phyloP scores from a whole-genome alignment of 2,329 filamentous ascomycete genomes.

The Lecanicillium sp. region DNA sequence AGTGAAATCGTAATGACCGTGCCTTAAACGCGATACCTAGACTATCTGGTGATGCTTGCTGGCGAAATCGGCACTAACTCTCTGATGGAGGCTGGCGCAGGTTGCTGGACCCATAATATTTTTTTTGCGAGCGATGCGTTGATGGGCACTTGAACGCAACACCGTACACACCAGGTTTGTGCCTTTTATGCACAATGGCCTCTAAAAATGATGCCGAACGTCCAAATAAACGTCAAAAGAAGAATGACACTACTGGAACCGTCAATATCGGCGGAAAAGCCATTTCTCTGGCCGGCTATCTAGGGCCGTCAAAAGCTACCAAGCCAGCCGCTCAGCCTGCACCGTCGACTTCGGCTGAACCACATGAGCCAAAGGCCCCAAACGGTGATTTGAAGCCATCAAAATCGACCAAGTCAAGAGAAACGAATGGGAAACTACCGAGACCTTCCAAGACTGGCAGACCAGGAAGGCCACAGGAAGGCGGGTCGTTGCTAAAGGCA shows the following conservation, averaged over 20 bases:
- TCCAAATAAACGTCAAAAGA: conserved; percentile 31
- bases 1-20: too few relatives aligned
- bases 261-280: conserved; percentile 40
- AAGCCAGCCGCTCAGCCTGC: conserved; percentile 10
- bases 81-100: too few relatives aligned
- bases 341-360: conserved; percentile 4
- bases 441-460: conserved; percentile 7
- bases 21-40: too few relatives aligned
- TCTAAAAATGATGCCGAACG: conserved; percentile 16
- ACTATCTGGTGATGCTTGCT: too few relatives aligned
- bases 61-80: too few relatives aligned
- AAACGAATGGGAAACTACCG: conserved; percentile 8
- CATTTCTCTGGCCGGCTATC: conserved; percentile 43
- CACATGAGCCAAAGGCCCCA: not conserved
- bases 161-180: too few relatives aligned
- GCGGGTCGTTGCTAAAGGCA: conserved; percentile 30
- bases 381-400: not conserved
- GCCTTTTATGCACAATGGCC: conserved; percentile 14
- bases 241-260: conserved; percentile 22
- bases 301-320: conserved; percentile 28
- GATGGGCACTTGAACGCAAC: not conserved
- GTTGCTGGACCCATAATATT: not conserved
- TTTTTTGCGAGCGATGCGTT: not conserved
- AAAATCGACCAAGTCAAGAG: conserved; percentile 3
- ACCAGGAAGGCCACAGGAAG: conserved; percentile 11